Conservation (phyloP, 106 monocot species). For the Ottelia alismoides region DNA sequence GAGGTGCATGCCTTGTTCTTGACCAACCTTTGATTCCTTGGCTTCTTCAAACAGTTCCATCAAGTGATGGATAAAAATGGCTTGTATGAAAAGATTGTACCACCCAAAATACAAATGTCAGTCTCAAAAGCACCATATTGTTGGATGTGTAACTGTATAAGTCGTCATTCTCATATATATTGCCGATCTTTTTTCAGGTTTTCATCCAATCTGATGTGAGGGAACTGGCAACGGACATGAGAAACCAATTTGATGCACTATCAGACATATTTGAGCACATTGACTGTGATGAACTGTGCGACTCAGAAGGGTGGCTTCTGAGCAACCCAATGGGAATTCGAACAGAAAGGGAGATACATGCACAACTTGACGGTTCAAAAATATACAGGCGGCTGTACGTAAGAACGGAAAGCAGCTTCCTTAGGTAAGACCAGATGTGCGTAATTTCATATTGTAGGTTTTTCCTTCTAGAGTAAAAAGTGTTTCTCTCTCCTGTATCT, state of each 20-base stretch:
- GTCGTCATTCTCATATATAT: too few species aligned
- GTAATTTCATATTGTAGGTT: too few species aligned
- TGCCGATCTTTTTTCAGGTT: too few species aligned
- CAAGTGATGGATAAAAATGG: too few species aligned
- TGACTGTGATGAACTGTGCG: slow-evolving; percentile 31
- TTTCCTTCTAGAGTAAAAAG: too few species aligned
- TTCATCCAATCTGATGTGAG: slow-evolving; percentile 78
- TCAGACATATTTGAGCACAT: slow-evolving; percentile 48
- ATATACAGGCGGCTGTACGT: slow-evolving; percentile 77
- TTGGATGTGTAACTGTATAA: too few species aligned
- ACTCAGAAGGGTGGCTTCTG: slow-evolving; percentile 63
- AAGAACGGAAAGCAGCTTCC: too few species aligned
- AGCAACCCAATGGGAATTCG: slow-evolving; percentile 79
- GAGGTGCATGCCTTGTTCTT: neutral
- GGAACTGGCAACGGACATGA: slow-evolving; percentile 79
- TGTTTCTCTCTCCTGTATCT: too few species aligned
- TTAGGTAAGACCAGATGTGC: too few species aligned
- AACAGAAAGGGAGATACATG: slow-evolving; percentile 96
- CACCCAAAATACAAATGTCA: too few species aligned
- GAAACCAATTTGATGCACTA: slow-evolving; percentile 51
- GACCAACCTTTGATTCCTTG: neutral
- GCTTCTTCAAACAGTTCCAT: neutral
- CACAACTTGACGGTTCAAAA: slow-evolving; percentile 68
- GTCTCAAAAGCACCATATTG: too few species aligned
- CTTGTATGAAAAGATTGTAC: too few species aligned